These are phyloP conservation scores for Boletus semigastroideus DNA, from an alignment of 1,284 basidiomycete genomes.

Conservation along the genomic window DNA sequence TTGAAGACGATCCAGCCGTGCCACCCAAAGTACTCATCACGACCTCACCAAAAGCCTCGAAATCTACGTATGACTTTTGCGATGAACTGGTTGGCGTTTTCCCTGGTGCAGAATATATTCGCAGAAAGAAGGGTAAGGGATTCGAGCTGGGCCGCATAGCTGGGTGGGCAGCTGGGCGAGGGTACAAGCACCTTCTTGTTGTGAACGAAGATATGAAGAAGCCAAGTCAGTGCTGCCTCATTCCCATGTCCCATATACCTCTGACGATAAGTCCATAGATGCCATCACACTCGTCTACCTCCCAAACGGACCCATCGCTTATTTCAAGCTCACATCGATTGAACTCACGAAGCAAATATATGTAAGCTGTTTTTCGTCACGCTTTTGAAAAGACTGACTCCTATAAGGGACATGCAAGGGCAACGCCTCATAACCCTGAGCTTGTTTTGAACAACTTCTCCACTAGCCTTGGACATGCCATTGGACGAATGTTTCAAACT, in stretches of 20 bases:
- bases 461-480: constrained; percentile 89
- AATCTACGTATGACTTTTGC: constrained; percentile 83
- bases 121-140: constrained; percentile 87
- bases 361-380: constrained; percentile 44
- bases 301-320: constrained; percentile 91
- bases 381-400: constrained; percentile 8
- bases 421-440: constrained; percentile 93
- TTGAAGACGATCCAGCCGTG: constrained; percentile 58
- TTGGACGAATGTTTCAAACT: constrained; percentile 94
- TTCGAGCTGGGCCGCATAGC: constrained; percentile 94
- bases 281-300: constrained; percentile 91
- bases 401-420: constrained; percentile 84
- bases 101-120: constrained; percentile 93
- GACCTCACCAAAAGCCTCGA: constrained; percentile 85
- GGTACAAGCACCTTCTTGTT: constrained; percentile 87
- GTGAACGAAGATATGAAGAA: constrained; percentile 95
- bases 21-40: constrained; percentile 90
- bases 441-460: constrained; percentile 95
- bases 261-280: constrained; percentile 44
- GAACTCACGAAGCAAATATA: constrained; percentile 85
- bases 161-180: constrained; percentile 88
- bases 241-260: constrained; percentile 1
- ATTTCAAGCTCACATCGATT: constrained; percentile 93
- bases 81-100: constrained; percentile 91
- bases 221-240: constrained; percentile 65